A percentile compares a stretch with the other conserved stretches of the same genome.
Conservation (phyloP, 352 stramenopile species). For the Peronosclerospora sorghi region DNA sequence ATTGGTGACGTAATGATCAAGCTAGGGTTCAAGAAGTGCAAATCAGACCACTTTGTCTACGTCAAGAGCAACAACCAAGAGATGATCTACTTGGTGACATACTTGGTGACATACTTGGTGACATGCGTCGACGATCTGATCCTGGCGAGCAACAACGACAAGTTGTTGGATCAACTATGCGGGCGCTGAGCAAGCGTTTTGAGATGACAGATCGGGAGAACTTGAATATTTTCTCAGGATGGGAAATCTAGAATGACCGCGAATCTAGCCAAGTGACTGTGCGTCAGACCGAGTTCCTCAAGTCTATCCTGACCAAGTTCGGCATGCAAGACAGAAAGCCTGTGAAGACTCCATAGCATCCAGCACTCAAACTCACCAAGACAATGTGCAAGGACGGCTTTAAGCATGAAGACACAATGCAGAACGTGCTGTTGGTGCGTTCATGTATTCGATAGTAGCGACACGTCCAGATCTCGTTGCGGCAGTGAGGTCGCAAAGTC, state of each 20-base stretch:
- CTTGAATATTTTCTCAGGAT: neutral
- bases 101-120: neutral
- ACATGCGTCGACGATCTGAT: neutral
- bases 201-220: neutral
- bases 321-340: neutral
- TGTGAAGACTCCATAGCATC: neutral
- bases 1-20: neutral
- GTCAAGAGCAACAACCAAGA: neutral
- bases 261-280: slow-evolving; percentile 1
- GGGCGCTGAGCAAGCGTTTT: no score
- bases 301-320: neutral
- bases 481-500: neutral
- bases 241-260: neutral
- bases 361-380: neutral
- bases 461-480: neutral
- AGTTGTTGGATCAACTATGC: no score
- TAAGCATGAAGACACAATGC: neutral
- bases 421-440: neutral
- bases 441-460: neutral
- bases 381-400: neutral
- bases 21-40: neutral
- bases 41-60: neutral
- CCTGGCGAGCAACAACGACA: no score
- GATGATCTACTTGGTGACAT: slow-evolving; percentile 2
- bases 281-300: neutral